These are phyloP conservation scores for Mycotypha africana DNA, from an alignment of 371 early-diverging fungal genomes.

Conservation along the genomic window DNA sequence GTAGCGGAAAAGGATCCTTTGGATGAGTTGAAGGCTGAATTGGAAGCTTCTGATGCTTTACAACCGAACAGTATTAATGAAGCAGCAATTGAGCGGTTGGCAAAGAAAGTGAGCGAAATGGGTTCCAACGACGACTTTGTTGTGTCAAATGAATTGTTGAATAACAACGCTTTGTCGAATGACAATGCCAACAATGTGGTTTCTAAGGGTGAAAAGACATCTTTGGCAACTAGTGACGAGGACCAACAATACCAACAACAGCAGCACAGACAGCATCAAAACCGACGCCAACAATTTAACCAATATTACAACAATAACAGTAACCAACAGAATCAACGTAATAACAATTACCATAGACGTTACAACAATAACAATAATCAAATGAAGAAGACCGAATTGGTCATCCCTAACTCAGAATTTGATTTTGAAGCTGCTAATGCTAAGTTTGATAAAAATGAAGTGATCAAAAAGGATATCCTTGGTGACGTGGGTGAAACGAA, in stretches of 20 bases:
- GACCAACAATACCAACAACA: conserved; percentile 2
- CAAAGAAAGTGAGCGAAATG: conserved; percentile 55
- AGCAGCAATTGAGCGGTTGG: conserved; percentile 50
- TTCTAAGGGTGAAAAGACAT: background rate
- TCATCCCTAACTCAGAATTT: conserved; percentile 85
- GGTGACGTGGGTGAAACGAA: no score
- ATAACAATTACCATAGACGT: conserved; percentile 21
- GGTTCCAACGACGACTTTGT: conserved; percentile 19
- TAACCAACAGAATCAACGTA: conserved; percentile 16
- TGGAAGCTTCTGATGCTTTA: conserved; percentile 17
- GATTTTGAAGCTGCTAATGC: conserved; percentile 93
- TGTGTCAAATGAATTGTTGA: no score
- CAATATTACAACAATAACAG: conserved; percentile 25
- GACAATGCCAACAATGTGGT: no score
- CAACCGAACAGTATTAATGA: conserved; percentile 33
- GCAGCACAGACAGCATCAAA: conserved; percentile 3
- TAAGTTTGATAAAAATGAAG: conserved; percentile 83
- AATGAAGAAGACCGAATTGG: conserved; percentile 39
- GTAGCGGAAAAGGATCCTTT: conserved; percentile 16
- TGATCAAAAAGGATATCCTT: conserved; percentile 23
- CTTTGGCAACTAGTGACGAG: background rate
- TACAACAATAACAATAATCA: conserved; percentile 22
- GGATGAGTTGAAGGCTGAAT: conserved; percentile 20
- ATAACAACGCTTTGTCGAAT: no score
- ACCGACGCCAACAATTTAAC: conserved; percentile 11